Evolutionary conservation across 805 yeast genomes (phyloP).

Genomic region (Suhomyces sp.): DNA sequence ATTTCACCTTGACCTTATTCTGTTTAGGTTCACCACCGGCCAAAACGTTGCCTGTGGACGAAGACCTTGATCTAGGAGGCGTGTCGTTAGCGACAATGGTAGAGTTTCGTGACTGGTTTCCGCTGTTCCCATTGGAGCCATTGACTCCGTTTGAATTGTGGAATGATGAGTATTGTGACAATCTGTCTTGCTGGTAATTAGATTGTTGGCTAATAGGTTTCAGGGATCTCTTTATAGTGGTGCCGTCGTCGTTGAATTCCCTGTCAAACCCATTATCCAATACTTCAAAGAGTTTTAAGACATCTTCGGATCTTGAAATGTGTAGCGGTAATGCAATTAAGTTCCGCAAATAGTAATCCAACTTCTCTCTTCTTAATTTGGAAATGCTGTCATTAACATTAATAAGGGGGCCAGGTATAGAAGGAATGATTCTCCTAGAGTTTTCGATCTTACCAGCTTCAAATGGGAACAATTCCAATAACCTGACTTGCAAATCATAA

Average conservation of each 20-base stretch:
- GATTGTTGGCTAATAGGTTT: slow-evolving; percentile 40
- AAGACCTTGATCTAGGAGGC: slow-evolving; percentile 18
- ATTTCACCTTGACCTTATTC: slow-evolving; percentile 59
- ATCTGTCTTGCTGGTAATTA: slow-evolving; percentile 48
- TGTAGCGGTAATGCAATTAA: slow-evolving; percentile 73
- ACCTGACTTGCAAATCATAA: slow-evolving; percentile 83
- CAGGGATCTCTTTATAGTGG: slow-evolving; percentile 20
- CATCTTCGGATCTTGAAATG: slow-evolving; percentile 67
- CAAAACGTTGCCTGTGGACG: slow-evolving; percentile 9
- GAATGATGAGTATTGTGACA: slow-evolving; percentile 48
- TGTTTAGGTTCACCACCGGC: slow-evolving; percentile 13
- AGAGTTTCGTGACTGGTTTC: slow-evolving; percentile 14
- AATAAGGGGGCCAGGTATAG: slow-evolving; percentile 93
- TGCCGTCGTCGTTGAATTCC: slow-evolving; percentile 28
- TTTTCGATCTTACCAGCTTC: slow-evolving; percentile 89
- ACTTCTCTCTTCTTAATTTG: slow-evolving; percentile 51
- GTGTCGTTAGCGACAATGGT: slow-evolving; percentile 11
- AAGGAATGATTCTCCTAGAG: slow-evolving; percentile 78
- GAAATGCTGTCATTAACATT: slow-evolving; percentile 76
- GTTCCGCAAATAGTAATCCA: slow-evolving; percentile 50
- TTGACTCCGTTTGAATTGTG: slow-evolving; percentile 11
- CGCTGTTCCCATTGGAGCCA: slow-evolving; percentile 1
- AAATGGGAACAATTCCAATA: slow-evolving; percentile 79
- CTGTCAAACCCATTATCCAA: slow-evolving; percentile 59
- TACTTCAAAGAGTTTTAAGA: slow-evolving; percentile 67